Conservation (phyloP, 2,329 filamentous ascomycete species). For the Neonectria punicea region DNA sequence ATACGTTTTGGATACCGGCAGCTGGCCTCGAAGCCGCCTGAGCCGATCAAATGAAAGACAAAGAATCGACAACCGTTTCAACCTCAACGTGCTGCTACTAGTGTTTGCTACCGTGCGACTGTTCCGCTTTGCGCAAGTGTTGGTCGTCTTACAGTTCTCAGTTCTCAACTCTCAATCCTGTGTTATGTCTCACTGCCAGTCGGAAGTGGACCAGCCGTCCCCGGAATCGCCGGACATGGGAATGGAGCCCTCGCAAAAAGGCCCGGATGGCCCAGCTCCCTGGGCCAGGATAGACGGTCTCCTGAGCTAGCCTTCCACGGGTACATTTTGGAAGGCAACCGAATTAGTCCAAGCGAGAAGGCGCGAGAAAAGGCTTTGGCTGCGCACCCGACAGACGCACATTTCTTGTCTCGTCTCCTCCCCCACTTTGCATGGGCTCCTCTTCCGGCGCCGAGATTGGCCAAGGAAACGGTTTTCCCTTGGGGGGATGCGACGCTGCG, state of each 20-base stretch:
- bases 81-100: background rate
- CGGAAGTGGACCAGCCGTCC: slow-evolving; percentile 4
- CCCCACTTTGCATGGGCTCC: slow-evolving; percentile 5
- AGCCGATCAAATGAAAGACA: slow-evolving; percentile 20
- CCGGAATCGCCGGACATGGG: slow-evolving; percentile 11
- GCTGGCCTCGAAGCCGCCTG: slow-evolving; percentile 7
- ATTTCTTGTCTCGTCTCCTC: background rate
- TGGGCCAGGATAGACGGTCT: background rate
- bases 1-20: slow-evolving; percentile 25
- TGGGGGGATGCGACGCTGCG: slow-evolving; percentile 23
- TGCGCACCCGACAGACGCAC: slow-evolving; percentile 16
- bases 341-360: background rate
- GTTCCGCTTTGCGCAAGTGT: background rate
- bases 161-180: background rate
- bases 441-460: slow-evolving; percentile 24
- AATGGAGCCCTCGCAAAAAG: background rate
- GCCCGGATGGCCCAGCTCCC: background rate
- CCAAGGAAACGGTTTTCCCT: background rate
- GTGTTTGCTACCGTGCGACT: background rate
- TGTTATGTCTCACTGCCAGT: background rate
- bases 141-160: background rate
- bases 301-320: slow-evolving; percentile 11
- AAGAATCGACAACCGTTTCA: slow-evolving; percentile 18
- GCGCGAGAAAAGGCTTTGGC: background rate
- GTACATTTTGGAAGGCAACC: background rate